These are phyloP conservation scores for Mycena galopus DNA, from an alignment of 768 basidiomycete species.

Conservation along the genomic window DNA sequence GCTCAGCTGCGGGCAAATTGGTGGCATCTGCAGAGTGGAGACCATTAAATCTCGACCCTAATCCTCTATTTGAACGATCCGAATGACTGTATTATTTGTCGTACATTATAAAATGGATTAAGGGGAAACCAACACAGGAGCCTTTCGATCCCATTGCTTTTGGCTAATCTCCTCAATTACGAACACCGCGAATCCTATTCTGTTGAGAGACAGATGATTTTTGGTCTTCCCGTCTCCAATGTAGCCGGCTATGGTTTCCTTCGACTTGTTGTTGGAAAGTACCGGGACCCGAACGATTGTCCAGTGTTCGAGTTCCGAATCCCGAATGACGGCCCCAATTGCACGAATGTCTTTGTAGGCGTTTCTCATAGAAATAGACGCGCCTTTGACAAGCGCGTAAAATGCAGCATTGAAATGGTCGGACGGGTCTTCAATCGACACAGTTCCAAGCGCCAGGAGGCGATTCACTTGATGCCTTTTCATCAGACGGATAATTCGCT, in stretches of 20 bases:
- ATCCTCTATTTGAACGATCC: neutral
- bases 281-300: slow-evolving; percentile 79
- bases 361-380: slow-evolving; percentile 58
- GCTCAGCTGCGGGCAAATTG: slow-evolving; percentile 67
- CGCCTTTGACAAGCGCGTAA: slow-evolving; percentile 36
- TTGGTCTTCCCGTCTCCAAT: slow-evolving; percentile 68
- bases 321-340: slow-evolving; percentile 68
- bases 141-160: slow-evolving; percentile 30
- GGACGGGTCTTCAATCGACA: slow-evolving; percentile 70
- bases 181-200: slow-evolving; percentile 32
- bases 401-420: slow-evolving; percentile 63
- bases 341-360: slow-evolving; percentile 81
- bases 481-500: slow-evolving; percentile 69
- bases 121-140: slow-evolving; percentile 47
- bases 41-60: neutral
- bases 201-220: slow-evolving; percentile 10
- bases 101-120: slow-evolving; percentile 10
- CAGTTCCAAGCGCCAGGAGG: slow-evolving; percentile 75
- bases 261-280: slow-evolving; percentile 62
- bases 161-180: slow-evolving; percentile 26
- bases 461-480: slow-evolving; percentile 63
- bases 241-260: slow-evolving; percentile 70
- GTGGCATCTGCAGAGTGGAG: slow-evolving; percentile 77
- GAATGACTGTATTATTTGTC: neutral
- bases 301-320: slow-evolving; percentile 68